These are phyloP conservation scores for Pleurozium schreberi DNA, from an alignment of 225 moss, liverwort and hornwort genomes.

Conservation along the genomic window DNA sequence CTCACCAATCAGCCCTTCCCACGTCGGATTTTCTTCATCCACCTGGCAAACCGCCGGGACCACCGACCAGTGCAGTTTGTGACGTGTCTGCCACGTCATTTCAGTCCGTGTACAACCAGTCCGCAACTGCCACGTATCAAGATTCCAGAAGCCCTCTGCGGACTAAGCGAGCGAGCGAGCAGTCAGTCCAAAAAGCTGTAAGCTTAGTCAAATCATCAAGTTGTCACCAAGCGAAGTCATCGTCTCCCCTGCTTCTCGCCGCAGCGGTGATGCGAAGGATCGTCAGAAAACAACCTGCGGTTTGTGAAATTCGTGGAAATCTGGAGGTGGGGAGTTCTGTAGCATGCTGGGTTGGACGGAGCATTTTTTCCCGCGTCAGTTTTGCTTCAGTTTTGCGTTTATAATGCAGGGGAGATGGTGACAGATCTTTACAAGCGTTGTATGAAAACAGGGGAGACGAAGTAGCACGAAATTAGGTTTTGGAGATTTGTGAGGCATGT, in stretches of 20 bases:
- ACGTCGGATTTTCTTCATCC: neutral
- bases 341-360: neutral
- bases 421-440: neutral
- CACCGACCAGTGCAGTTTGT: neutral
- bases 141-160: too few relatives aligned
- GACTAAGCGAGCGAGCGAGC: neutral
- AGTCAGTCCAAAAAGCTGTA: neutral
- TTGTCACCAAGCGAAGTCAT: neutral
- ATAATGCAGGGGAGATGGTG: neutral
- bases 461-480: neutral
- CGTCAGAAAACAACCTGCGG: neutral
- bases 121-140: neutral
- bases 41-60: neutral
- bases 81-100: neutral
- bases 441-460: neutral
- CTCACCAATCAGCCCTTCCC: neutral
- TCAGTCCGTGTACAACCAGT: accelerated
- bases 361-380: neutral
- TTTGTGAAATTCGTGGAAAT: neutral
- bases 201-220: neutral
- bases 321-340: neutral
- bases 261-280: neutral
- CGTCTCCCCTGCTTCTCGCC: neutral
- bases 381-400: neutral
- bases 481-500: neutral